Conservation (phyloP, 352 stramenopile species). For the Phytopythium aichiense region DNA sequence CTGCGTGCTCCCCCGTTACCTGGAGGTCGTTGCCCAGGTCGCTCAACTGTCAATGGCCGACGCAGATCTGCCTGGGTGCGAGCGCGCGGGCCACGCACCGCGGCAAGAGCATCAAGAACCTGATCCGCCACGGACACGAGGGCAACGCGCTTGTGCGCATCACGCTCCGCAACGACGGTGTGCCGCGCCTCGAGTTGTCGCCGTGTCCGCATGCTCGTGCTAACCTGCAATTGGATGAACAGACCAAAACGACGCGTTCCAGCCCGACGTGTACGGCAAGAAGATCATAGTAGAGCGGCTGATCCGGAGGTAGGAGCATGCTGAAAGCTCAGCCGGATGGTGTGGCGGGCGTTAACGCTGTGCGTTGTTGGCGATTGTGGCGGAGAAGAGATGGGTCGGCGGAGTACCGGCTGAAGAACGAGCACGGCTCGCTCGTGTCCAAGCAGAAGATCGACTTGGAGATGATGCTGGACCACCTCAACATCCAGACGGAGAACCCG, state of each 20-base stretch:
- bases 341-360: background rate
- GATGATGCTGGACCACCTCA: slow-evolving; percentile 92
- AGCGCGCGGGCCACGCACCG: slow-evolving; percentile 92
- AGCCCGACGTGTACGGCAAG: slow-evolving; percentile 90
- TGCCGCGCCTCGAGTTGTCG: background rate
- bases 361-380: background rate
- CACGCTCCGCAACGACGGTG: slow-evolving; percentile 89
- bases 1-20: background rate
- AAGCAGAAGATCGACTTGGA: slow-evolving; percentile 91
- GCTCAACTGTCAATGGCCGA: background rate
- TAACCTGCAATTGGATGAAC: slow-evolving; percentile 8
- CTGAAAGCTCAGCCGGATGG: no score
- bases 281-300: slow-evolving; percentile 92
- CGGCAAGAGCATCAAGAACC: slow-evolving; percentile 93
- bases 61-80: slow-evolving; percentile 94
- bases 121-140: slow-evolving; percentile 92
- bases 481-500: slow-evolving; percentile 96
- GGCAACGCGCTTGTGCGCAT: slow-evolving; percentile 89
- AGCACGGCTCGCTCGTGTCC: slow-evolving; percentile 54
- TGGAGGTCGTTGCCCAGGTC: background rate
- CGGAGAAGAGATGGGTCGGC: slow-evolving; percentile 52
- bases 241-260: slow-evolving; percentile 86
- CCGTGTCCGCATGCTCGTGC: no score
- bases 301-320: slow-evolving; percentile 58
- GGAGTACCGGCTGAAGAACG: slow-evolving; percentile 71